Evolutionary conservation across 148 eudicot genomes (phyloP).

Genomic region (Fagopyrum esculentum): DNA sequence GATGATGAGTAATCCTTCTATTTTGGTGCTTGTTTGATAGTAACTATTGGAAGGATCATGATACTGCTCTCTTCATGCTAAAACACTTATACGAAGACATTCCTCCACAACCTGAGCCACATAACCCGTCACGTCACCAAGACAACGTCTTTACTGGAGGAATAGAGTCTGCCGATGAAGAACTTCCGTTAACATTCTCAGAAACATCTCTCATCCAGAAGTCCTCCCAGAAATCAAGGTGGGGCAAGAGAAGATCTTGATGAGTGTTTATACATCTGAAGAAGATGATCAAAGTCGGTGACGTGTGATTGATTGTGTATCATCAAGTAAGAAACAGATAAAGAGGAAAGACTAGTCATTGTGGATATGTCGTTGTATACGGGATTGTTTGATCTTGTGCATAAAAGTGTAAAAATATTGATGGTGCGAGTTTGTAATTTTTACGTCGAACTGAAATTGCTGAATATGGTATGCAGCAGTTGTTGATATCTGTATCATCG

Average conservation of each 20-base stretch:
- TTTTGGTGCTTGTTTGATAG: conserved; percentile 24
- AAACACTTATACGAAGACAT: conserved; percentile 75
- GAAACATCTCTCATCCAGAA: not conserved
- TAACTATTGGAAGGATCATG: conserved; percentile 90
- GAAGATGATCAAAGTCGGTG: not conserved
- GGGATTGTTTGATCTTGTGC: conserved; percentile 6
- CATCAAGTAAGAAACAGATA: not conserved
- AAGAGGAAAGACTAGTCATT: not conserved
- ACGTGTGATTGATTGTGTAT: not conserved
- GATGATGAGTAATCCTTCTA: not conserved
- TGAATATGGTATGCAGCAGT: too few species aligned
- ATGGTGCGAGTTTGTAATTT: not conserved
- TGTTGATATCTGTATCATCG: too few species aligned
- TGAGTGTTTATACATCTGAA: not conserved
- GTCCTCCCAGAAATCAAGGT: not conserved
- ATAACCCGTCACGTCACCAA: not conserved
- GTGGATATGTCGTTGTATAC: not conserved
- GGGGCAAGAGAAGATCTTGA: not conserved
- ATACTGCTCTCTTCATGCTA: conserved; percentile 84
- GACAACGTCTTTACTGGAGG: not conserved
- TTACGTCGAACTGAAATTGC: not conserved
- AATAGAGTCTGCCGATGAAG: not conserved
- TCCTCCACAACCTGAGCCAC: conserved; percentile 27
- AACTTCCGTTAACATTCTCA: conserved; percentile 2
- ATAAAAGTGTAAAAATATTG: not conserved